Conservation (phyloP, 2,329 filamentous ascomycete species). For the Apiospora saccharicola region DNA sequence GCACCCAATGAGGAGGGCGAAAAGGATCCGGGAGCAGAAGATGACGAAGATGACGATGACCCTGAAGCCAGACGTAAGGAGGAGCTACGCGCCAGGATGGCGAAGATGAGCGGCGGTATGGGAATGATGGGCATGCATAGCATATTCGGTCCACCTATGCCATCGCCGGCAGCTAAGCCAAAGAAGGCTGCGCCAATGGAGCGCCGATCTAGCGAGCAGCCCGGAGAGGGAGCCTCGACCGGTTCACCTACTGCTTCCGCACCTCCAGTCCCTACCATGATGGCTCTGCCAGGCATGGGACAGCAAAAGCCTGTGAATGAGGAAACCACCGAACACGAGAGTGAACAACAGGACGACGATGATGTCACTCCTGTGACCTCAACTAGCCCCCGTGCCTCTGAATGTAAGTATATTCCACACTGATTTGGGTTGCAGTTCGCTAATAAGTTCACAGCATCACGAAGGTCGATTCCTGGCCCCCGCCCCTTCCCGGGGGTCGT, state of each 20-base stretch:
- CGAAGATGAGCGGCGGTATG: conserved; percentile 98
- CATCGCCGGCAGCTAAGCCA: conserved; percentile 55
- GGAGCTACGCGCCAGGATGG: conserved; percentile 93
- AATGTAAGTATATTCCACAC: conserved; percentile 37
- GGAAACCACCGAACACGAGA: conserved; percentile 54
- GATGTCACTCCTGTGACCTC: conserved; percentile 41
- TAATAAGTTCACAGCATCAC: conserved; percentile 37
- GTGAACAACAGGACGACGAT: conserved; percentile 49
- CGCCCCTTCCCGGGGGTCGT: conserved; percentile 58
- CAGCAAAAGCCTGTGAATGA: conserved; percentile 58
- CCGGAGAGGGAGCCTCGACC: conserved; percentile 52
- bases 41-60: conserved; percentile 85
- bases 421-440: conserved; percentile 23
- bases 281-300: conserved; percentile 77
- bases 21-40: conserved; percentile 68
- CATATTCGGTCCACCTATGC: conserved; percentile 81
- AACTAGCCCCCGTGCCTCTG: conserved; percentile 34
- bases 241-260: conserved; percentile 55
- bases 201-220: conserved; percentile 52
- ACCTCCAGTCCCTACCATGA: conserved; percentile 65
- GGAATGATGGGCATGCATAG: conserved; percentile 76
- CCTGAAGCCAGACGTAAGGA: conserved; percentile 85
- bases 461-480: conserved; percentile 43
- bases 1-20: conserved; percentile 54
- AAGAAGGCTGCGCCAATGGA: conserved; percentile 63